Conservation (phyloP, 2,329 filamentous ascomycete genomes). For the Aspergillus transmontanensis region DNA sequence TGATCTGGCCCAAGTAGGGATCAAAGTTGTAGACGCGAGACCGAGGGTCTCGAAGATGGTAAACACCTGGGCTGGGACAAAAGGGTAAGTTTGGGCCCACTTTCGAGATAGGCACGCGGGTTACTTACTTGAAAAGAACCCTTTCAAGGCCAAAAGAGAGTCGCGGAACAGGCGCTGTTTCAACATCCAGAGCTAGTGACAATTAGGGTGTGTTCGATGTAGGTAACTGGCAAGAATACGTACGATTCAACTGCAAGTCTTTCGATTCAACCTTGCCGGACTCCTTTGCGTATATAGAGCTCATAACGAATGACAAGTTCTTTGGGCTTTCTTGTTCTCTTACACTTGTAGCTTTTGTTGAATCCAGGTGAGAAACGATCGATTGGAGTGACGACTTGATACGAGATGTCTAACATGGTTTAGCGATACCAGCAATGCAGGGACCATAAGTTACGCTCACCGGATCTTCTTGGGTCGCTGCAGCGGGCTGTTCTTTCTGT, state of each 20-base stretch:
- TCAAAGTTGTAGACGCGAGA: conserved; percentile 95
- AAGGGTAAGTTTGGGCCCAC: conserved; percentile 9
- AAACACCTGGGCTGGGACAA: conserved; percentile 69
- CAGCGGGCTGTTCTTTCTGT: background rate
- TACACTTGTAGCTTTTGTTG: conserved; percentile 5
- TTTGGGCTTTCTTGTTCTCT: conserved; percentile 4
- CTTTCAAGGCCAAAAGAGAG: conserved; percentile 77
- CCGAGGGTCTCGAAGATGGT: conserved; percentile 84
- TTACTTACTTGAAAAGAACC: conserved; percentile 80
- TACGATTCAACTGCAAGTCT: conserved; percentile 16
- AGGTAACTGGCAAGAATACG: conserved; percentile 1
- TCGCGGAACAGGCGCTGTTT: conserved; percentile 59
- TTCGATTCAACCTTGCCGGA: conserved; percentile 1
- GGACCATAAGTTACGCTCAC: background rate
- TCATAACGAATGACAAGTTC: conserved; percentile 16
- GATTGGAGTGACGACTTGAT: conserved; percentile 11
- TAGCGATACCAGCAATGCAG: background rate
- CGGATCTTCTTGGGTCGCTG: conserved; percentile 1
- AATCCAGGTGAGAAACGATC: conserved; percentile 1
- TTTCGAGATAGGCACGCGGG: background rate
- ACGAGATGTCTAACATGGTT: conserved; percentile 2
- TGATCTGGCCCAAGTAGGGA: conserved; percentile 87
- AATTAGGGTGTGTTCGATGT: conserved; percentile 7
- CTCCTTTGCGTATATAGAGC: conserved; percentile 15
- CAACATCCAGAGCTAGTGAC: conserved; percentile 39